Evolutionary conservation across 176 grass and related monocot genomes (phyloP).

Genomic region (sorghum (Sorghum bicolor)): DNA sequence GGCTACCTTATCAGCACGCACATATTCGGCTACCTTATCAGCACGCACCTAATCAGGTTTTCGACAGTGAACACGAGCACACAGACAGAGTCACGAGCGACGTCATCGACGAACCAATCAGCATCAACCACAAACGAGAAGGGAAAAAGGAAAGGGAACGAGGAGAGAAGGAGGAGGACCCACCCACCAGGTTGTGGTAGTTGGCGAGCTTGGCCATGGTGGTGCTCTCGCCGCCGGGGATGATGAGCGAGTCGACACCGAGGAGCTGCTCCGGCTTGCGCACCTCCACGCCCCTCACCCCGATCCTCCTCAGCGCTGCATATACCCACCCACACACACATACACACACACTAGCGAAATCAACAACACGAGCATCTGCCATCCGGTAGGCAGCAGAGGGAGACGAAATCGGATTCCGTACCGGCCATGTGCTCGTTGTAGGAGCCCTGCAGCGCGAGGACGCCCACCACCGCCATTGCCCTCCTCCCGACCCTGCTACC

Average conservation of each 20-base stretch:
- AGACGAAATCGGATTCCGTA: background rate
- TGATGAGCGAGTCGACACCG: conserved; percentile 77
- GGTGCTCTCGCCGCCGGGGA: conserved; percentile 99
- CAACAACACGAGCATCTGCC: background rate
- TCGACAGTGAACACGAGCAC: background rate
- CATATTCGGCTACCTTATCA: too few species aligned
- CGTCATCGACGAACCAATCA: background rate
- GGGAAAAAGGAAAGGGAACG: background rate
- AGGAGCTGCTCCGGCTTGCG: conserved; percentile 77
- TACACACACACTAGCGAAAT: background rate
- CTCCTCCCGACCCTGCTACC: background rate
- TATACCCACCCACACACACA: background rate
- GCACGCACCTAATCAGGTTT: too few species aligned
- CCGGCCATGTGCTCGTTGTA: conserved; percentile 97
- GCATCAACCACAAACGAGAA: background rate
- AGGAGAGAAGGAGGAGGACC: background rate
- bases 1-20: too few species aligned
- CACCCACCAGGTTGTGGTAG: conserved; percentile 84
- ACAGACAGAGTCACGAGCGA: background rate
- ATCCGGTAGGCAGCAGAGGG: background rate
- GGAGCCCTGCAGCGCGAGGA: conserved; percentile 96
- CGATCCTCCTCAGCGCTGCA: conserved; percentile 88
- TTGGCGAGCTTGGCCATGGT: conserved; percentile 98
- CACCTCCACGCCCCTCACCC: conserved; percentile 80
- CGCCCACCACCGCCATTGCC: conserved; percentile 70